Percentiles rank a stretch among this genome's conserved stretches.
phyloP scores from a whole-genome alignment of 352 stramenopile genomes.

The Globisporangium nunn region DNA sequence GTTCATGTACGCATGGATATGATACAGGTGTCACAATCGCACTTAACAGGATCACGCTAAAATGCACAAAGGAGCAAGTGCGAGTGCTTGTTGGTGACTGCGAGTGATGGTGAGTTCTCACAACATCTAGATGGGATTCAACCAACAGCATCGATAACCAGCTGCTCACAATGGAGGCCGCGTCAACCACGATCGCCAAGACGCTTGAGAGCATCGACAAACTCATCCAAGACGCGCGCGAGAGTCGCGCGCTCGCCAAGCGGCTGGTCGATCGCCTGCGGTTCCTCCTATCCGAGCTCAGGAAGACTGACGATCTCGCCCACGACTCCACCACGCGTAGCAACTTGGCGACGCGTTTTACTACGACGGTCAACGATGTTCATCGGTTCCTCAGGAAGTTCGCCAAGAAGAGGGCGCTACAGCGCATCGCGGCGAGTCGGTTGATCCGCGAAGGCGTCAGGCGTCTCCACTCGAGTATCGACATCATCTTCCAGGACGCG shows the following conservation, averaged over 20 bases:
- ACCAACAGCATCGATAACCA: neutral
- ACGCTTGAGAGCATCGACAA: neutral
- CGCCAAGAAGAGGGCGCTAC: conserved; percentile 2
- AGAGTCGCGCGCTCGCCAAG: conserved; percentile 2
- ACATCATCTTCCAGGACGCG: conserved; percentile 3
- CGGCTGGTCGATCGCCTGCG: conserved; percentile 2
- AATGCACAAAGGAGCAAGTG: too few relatives aligned
- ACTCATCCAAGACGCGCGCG: conserved; percentile 3
- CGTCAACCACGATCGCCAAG: neutral
- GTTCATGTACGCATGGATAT: too few relatives aligned
- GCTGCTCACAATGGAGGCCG: neutral
- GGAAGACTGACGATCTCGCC: neutral
- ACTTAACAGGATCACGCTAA: too few relatives aligned
- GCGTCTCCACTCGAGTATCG: neutral
- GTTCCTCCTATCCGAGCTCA: neutral
- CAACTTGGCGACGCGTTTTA: neutral
- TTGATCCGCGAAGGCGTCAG: neutral
- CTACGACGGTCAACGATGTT: neutral
- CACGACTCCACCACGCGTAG: neutral
- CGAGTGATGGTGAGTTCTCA: too few relatives aligned
- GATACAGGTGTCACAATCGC: too few relatives aligned
- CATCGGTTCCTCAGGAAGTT: neutral
- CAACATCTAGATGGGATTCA: too few relatives aligned
- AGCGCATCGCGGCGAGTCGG: conserved; percentile 4
- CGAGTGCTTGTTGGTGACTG: too few relatives aligned